Conservation (phyloP, 106 monocot genomes). For the Alisma plantagoaquatica region DNA sequence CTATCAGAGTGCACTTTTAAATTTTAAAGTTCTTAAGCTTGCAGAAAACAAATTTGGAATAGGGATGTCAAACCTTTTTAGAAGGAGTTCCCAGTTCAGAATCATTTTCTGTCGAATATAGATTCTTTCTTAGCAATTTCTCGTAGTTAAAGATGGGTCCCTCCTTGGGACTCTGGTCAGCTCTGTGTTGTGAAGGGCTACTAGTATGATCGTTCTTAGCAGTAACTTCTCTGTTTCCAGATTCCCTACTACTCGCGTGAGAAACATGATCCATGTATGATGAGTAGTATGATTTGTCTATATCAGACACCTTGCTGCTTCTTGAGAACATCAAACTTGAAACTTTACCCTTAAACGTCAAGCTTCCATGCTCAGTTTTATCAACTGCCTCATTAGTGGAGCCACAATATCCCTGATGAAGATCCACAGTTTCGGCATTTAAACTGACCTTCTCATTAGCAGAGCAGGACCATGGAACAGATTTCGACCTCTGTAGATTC, state of each 20-base stretch:
- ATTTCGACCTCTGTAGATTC: slow-evolving; percentile 59
- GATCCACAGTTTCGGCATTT: slow-evolving; percentile 18
- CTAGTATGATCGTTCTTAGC: too few species aligned
- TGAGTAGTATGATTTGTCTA: too few species aligned
- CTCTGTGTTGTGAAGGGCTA: too few species aligned
- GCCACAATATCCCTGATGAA: slow-evolving; percentile 14
- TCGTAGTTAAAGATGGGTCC: background rate
- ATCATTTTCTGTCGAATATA: background rate
- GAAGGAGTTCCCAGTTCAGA: background rate
- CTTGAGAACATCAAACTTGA: slow-evolving; percentile 66
- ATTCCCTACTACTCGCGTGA: too few species aligned
- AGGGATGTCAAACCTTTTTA: background rate
- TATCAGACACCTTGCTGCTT: slow-evolving; percentile 38
- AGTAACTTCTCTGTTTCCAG: too few species aligned
- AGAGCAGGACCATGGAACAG: slow-evolving; percentile 46
- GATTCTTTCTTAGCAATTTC: background rate
- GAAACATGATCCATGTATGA: too few species aligned
- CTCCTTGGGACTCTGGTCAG: too few species aligned
- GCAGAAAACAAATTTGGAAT: too few species aligned
- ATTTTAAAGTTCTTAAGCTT: too few species aligned
- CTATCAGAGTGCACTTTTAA: too few species aligned
- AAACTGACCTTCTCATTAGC: slow-evolving; percentile 26
- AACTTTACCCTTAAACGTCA: slow-evolving; percentile 59
- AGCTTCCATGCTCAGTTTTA: slow-evolving; percentile 35
- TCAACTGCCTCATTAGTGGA: too few species aligned